Percentiles rank a stretch among this genome's conserved stretches.
These are phyloP conservation scores for Crucibulum laeve DNA, from an alignment of 768 basidiomycete genomes.

Conservation along the genomic window DNA sequence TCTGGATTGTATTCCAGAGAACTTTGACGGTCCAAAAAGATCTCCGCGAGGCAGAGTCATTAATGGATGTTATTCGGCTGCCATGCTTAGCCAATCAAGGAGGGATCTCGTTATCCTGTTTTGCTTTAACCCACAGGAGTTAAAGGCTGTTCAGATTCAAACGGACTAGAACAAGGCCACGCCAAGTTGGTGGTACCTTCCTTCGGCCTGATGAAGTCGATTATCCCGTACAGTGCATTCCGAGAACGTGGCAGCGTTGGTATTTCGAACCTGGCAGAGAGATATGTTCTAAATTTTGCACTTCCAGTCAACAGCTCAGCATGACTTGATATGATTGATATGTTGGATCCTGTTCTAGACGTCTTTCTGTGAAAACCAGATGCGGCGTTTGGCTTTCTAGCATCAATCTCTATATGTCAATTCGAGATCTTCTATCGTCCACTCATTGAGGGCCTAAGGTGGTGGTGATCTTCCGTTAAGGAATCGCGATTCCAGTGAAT, in stretches of 20 bases:
- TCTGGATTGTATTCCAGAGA: conserved; percentile 4
- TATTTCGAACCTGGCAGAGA: not conserved
- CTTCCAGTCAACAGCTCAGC: not conserved
- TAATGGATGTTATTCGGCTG: conserved; percentile 30
- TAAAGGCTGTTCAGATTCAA: conserved; percentile 28
- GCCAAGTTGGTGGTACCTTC: conserved; percentile 15
- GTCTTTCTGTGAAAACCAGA: no score
- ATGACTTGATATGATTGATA: no score
- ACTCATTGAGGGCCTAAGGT: conserved; percentile 14
- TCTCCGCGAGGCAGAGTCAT: conserved; percentile 21
- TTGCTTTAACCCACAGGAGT: conserved; percentile 26
- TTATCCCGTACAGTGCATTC: conserved; percentile 19
- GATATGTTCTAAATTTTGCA: not conserved
- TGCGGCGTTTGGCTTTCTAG: conserved; percentile 33
- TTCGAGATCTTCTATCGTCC: conserved; percentile 13
- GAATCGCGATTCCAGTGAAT: conserved; percentile 10
- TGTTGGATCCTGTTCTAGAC: not conserved
- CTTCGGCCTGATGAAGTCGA: conserved; percentile 22
- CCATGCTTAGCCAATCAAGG: conserved; percentile 22
- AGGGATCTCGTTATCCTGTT: conserved; percentile 23
- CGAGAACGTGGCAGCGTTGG: conserved; percentile 8
- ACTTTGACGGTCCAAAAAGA: conserved; percentile 17
- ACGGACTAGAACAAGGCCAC: conserved; percentile 18
- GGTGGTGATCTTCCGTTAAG: no score
- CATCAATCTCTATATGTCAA: conserved; percentile 15